Evolutionary conservation across 1,284 basidiomycete species (phyloP).

Genomic region (Cutaneotrichosporon sp.): DNA sequence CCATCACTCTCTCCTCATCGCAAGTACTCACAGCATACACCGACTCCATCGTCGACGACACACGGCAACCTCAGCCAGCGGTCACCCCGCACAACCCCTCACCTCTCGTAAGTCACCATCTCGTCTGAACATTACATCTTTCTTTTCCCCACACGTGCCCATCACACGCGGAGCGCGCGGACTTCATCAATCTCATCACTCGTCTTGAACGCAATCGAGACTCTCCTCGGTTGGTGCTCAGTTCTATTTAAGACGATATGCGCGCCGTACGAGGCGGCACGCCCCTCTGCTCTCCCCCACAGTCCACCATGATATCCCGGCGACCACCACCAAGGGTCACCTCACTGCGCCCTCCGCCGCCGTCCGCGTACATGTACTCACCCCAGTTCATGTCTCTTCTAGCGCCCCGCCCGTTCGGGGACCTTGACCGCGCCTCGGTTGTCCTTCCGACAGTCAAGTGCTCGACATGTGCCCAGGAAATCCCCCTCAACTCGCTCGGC

Average conservation of each 20-base stretch:
- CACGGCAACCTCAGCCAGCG: too few relatives aligned
- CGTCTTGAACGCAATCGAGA: not conserved
- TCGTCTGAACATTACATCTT: too few relatives aligned
- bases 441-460: constrained; percentile 74
- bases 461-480: constrained; percentile 63
- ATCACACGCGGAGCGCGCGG: not conserved
- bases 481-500: constrained; percentile 63
- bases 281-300: not conserved
- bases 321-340: too few relatives aligned
- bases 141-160: not conserved
- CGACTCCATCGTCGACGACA: not conserved
- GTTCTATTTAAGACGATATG: too few relatives aligned
- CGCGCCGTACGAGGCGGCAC: too few relatives aligned
- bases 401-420: constrained; percentile 12
- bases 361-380: not conserved
- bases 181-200: not conserved
- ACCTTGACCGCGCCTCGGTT: constrained; percentile 59
- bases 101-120: too few relatives aligned
- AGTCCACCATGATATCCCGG: too few relatives aligned
- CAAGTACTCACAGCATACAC: not conserved
- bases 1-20: too few relatives aligned
- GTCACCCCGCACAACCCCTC: too few relatives aligned
- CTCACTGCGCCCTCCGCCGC: too few relatives aligned
- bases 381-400: constrained; percentile 15
- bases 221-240: not conserved